Conservation (phyloP, 2,329 filamentous ascomycete genomes). For the Xylariaceae sp. region DNA sequence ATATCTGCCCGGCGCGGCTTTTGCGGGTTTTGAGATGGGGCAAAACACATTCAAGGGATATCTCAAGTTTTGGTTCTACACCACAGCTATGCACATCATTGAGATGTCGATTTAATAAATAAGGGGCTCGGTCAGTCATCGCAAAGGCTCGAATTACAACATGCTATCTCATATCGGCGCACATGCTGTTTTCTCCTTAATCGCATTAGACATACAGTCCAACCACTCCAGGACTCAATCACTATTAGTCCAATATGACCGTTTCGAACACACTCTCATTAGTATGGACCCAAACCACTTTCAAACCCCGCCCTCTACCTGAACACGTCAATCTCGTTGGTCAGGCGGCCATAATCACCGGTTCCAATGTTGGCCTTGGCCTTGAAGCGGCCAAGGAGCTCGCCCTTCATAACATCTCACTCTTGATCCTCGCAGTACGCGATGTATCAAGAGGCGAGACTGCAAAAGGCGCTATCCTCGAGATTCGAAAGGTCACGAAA, state of each 20-base stretch:
- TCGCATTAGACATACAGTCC: too few species aligned
- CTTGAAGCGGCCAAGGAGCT: constrained; percentile 13
- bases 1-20: background rate
- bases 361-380: constrained; percentile 16
- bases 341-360: constrained; percentile 5
- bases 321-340: background rate
- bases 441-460: constrained; percentile 8
- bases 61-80: background rate
- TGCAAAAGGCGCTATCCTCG: background rate
- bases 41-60: background rate
- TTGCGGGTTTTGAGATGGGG: background rate
- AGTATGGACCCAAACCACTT: background rate
- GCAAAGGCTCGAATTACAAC: background rate
- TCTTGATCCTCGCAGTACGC: constrained; percentile 14
- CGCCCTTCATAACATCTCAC: constrained; percentile 9
- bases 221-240: too few species aligned
- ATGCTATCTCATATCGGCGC: background rate
- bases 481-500: background rate
- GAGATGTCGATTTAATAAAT: background rate
- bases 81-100: background rate
- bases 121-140: background rate
- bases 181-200: too few species aligned
- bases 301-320: constrained; percentile 5
- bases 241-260: background rate
- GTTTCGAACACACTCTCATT: background rate